phyloP scores from a whole-genome alignment of 129 eudicot species.

The Ambrosia trifida region DNA sequence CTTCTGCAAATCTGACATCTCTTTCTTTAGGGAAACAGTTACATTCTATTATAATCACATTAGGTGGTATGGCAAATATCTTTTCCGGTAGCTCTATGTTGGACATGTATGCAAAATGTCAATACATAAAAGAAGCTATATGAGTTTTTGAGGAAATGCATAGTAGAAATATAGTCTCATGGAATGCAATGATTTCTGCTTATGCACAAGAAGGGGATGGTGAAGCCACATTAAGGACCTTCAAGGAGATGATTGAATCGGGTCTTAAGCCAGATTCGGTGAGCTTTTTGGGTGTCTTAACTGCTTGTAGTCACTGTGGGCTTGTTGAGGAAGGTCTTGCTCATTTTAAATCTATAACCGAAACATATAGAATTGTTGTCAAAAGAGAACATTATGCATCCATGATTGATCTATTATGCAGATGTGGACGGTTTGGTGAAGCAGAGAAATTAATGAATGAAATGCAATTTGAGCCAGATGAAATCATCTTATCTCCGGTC shows the following conservation, averaged over 20 bases:
- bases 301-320: slow-evolving; percentile 79
- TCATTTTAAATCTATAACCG: slow-evolving; percentile 57
- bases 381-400: slow-evolving; percentile 74
- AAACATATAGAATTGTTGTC: slow-evolving; percentile 39
- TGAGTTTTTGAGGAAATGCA: slow-evolving; percentile 70
- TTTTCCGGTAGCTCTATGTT: slow-evolving; percentile 68
- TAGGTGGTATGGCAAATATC: slow-evolving; percentile 70
- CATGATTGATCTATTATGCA: slow-evolving; percentile 63
- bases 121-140: slow-evolving; percentile 62
- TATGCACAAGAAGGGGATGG: slow-evolving; percentile 85
- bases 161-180: slow-evolving; percentile 57
- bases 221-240: slow-evolving; percentile 60
- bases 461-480: slow-evolving; percentile 78
- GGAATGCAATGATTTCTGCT: slow-evolving; percentile 82
- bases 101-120: slow-evolving; percentile 88
- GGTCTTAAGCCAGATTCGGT: slow-evolving; percentile 71
- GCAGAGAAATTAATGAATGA: slow-evolving; percentile 61
- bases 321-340: slow-evolving; percentile 61
- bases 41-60: slow-evolving; percentile 50
- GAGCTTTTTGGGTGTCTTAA: slow-evolving; percentile 61
- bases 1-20: slow-evolving; percentile 67
- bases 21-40: slow-evolving; percentile 73
- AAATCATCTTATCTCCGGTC: slow-evolving; percentile 75
- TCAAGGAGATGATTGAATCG: slow-evolving; percentile 55
- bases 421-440: slow-evolving; percentile 62